Conservation (phyloP, 1,139 yeast genomes). For the Lodderomyces margitis region DNA sequence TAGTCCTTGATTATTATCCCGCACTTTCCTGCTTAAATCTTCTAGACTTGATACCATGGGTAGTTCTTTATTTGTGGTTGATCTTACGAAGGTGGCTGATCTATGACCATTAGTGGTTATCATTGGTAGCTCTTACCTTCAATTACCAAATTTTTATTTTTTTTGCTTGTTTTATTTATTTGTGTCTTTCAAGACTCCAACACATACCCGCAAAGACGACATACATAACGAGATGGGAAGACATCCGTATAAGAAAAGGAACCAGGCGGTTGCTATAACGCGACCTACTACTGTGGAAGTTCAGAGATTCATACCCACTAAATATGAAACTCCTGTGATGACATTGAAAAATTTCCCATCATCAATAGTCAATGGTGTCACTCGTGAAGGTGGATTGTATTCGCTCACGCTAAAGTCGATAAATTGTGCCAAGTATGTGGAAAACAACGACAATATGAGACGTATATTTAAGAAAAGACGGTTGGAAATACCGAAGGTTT, state of each 20-base stretch:
- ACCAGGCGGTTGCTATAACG: neutral
- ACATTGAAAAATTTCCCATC: slow-evolving; percentile 38
- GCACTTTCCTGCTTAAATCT: slow-evolving; percentile 10
- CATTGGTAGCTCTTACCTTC: neutral
- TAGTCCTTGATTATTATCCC: slow-evolving; percentile 6
- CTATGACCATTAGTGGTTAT: neutral
- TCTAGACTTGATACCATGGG: slow-evolving; percentile 11
- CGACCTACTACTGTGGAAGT: slow-evolving; percentile 4
- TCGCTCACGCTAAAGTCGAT: slow-evolving; percentile 45
- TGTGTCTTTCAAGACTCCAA: neutral
- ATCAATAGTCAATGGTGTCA: slow-evolving; percentile 43
- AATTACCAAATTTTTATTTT: neutral
- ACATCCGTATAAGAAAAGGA: slow-evolving; percentile 5
- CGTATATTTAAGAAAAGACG: slow-evolving; percentile 13
- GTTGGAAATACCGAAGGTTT: slow-evolving; percentile 21
- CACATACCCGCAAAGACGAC: neutral
- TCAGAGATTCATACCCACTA: slow-evolving; percentile 23
- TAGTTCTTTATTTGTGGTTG: neutral
- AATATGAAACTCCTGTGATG: slow-evolving; percentile 34
- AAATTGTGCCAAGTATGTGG: slow-evolving; percentile 37
- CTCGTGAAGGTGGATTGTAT: slow-evolving; percentile 44
- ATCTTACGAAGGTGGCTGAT: neutral
- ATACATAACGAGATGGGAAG: slow-evolving; percentile 4
- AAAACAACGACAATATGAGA: slow-evolving; percentile 35
- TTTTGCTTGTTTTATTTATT: neutral